Evolutionary conservation across 2,329 filamentous ascomycete genomes (phyloP).

Genomic region (Fusarium lyarnte): DNA sequence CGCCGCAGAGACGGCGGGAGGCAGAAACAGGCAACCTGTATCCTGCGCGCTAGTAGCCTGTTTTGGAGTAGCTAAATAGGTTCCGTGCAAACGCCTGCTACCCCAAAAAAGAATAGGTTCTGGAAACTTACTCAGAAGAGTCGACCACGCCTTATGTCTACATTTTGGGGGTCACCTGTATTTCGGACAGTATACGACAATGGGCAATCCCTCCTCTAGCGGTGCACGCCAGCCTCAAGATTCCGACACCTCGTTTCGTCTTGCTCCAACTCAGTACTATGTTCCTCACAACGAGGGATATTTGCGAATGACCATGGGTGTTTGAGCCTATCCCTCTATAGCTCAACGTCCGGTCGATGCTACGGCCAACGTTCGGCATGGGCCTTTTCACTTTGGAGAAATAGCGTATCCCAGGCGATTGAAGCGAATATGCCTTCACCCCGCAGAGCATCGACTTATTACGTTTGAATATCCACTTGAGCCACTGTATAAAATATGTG

Average conservation of each 20-base stretch:
- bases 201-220: background rate
- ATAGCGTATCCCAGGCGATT: slow-evolving; percentile 8
- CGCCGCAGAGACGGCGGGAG: slow-evolving; percentile 5
- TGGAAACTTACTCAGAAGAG: slow-evolving; percentile 18
- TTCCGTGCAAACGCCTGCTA: background rate
- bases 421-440: slow-evolving; percentile 5
- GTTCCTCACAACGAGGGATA: slow-evolving; percentile 17
- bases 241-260: background rate
- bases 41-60: background rate
- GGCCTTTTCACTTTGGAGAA: slow-evolving; percentile 2
- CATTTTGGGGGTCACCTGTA: background rate
- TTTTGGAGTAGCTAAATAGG: background rate
- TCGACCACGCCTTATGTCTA: slow-evolving; percentile 1
- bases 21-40: background rate
- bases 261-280: background rate
- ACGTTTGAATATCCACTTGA: slow-evolving; percentile 35
- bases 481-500: slow-evolving; percentile 23
- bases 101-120: slow-evolving; percentile 18
- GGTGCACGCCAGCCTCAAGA: background rate
- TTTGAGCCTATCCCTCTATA: slow-evolving; percentile 4
- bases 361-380: slow-evolving; percentile 1
- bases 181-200: background rate
- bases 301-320: background rate
- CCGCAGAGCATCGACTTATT: slow-evolving; percentile 26
- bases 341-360: slow-evolving; percentile 8